Conservation (phyloP, 805 yeast species). For the Wickerhamiella occidentalis region DNA sequence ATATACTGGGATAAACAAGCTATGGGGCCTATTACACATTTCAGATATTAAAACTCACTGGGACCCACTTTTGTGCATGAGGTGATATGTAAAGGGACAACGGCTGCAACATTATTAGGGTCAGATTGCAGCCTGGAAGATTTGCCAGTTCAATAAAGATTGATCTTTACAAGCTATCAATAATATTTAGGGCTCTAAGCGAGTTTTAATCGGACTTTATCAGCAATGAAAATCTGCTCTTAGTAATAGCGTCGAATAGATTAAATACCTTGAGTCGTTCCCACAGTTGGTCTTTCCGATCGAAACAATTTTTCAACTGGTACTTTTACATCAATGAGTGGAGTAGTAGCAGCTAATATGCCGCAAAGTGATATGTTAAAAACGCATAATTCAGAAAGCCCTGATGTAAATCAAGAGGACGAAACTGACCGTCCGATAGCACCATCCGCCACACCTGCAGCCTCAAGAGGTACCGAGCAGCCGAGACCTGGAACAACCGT, state of each 20-base stretch:
- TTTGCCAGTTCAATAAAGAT: no score
- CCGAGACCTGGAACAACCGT: constrained; percentile 13
- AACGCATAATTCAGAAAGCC: neutral
- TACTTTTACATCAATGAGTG: constrained; percentile 1
- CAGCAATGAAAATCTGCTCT: constrained; percentile 7
- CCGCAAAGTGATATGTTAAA: constrained; percentile 3
- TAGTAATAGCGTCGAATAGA: neutral
- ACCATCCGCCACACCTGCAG: constrained; percentile 13
- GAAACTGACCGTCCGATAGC: constrained; percentile 6
- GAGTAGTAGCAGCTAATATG: constrained; percentile 7
- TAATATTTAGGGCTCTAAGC: neutral
- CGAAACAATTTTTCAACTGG: neutral
- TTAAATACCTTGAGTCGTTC: constrained; percentile 1
- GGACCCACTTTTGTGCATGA: constrained; percentile 1
- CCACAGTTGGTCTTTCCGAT: neutral
- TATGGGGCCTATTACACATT: neutral
- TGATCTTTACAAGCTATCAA: neutral
- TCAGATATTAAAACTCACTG: neutral
- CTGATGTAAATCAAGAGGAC: constrained; percentile 5
- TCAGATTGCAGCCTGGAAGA: no score
- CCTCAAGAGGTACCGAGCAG: constrained; percentile 11
- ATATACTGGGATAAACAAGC: no score
- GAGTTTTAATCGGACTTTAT: neutral
- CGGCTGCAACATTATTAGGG: no score
- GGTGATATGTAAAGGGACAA: neutral